Base-by-base conservation (phyloP, 441 rosid species). In the Populus trichocarpa region DNA sequence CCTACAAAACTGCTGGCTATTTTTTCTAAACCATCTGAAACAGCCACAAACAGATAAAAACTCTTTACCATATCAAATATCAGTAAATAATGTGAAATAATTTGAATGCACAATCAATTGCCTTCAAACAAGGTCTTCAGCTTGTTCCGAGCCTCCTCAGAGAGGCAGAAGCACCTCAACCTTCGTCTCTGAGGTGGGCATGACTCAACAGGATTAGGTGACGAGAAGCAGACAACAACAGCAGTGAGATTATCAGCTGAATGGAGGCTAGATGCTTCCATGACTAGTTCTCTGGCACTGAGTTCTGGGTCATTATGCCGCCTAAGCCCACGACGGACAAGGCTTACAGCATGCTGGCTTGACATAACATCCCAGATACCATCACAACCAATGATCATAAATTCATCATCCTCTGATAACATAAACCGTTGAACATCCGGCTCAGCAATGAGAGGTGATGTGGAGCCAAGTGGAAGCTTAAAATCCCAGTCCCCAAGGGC, bases 401-500 rank as follows among this genome's bases (percentile, higher is more conserved):
- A 93, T 66, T 93, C 98, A 42, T 93, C 98, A 3, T 93, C 93
- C 74, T 92, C 94, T 8, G 93, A 82, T 64, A 93, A 77, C 20
- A 74, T 28, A 16, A 81, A 77, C 75, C 80, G 91, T 40, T 46
- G 85, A 69, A 92, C 83, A 71, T 94, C 98, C n/a, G 98, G 98
- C 32, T 92, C 97, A 4, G 98, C 90, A 64, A 87, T 90, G 13
- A 94, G 91, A 69, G 95, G 93, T 2, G 95, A 92, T 3, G 83
- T 69, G 10, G 90, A 71, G 5, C 91, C 93, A 53, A 81, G 80
- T 1, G 93, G 89, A 57, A 86, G 83, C 85, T 95, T 95, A 78
- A 92, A 12, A 35, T 86, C 88, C 96, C 95, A 92, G 82, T 94
- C 98, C 16, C 98, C 97, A 20, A 94, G 89, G 20, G 93, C 92